These are phyloP conservation scores for Chalciporus sp. DNA, from an alignment of 1,284 basidiomycete genomes.

Conservation along the genomic window DNA sequence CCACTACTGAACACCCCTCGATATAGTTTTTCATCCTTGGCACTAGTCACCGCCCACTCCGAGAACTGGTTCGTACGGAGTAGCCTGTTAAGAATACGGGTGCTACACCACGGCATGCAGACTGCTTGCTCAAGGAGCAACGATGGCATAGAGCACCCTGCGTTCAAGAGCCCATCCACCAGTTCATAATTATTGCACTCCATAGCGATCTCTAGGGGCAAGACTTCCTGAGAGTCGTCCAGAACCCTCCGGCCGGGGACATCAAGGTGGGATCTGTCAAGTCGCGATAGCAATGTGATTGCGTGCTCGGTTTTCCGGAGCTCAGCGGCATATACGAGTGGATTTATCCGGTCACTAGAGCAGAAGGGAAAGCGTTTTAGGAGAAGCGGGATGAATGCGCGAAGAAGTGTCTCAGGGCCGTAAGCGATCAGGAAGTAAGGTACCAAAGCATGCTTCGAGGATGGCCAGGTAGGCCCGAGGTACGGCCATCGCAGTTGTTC, in stretches of 20 bases:
- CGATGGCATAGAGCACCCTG: no score
- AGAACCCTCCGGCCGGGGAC: neutral
- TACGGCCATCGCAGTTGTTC: neutral
- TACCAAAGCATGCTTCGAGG: neutral
- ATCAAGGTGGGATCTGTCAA: neutral
- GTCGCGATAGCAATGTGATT: neutral
- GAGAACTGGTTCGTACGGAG: no score
- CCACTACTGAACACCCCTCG: no score
- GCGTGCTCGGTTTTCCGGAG: conserved; percentile 2
- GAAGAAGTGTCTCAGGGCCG: neutral
- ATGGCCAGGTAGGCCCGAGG: neutral
- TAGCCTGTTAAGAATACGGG: no score
- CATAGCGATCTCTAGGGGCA: conserved; percentile 7
- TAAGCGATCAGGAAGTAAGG: neutral
- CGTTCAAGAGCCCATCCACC: neutral
- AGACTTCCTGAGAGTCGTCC: no score
- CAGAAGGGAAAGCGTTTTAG: neutral
- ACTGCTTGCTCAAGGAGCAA: no score
- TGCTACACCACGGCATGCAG: no score
- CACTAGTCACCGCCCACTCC: no score
- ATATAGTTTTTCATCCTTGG: no score
- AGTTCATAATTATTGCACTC: neutral
- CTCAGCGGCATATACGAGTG: conserved; percentile 12
- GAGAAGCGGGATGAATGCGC: neutral
- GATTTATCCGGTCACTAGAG: neutral